phyloP scores from a whole-genome alignment of 768 basidiomycete species.

The Guyanaporus albipodus region DNA sequence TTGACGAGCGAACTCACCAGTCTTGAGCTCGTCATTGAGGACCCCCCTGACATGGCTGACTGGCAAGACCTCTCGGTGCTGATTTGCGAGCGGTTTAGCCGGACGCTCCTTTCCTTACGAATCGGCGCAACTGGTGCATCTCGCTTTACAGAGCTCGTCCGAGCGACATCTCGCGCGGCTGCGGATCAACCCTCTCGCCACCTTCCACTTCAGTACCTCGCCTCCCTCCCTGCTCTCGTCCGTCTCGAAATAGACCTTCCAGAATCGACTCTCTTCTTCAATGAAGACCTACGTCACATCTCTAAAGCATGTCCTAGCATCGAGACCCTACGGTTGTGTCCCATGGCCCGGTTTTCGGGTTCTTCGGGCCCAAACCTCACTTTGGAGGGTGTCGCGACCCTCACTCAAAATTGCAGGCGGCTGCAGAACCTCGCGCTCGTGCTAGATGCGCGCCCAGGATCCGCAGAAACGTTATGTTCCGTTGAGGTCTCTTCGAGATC shows the following conservation, averaged over 20 bases:
- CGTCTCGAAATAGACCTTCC: conserved; percentile 78
- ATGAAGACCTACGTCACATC: conserved; percentile 54
- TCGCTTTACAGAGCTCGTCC: conserved; percentile 78
- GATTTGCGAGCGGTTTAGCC: conserved; percentile 59
- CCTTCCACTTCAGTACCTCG: conserved; percentile 58
- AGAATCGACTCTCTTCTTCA: conserved; percentile 64
- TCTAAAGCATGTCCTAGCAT: conserved; percentile 63
- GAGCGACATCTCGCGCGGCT: conserved; percentile 62
- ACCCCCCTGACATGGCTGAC: conserved; percentile 69
- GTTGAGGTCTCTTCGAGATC: conserved; percentile 56
- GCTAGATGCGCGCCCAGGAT: conserved; percentile 51
- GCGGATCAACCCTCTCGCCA: conserved; percentile 53
- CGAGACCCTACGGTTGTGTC: conserved; percentile 65
- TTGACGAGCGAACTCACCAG: conserved; percentile 60
- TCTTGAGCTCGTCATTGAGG: conserved; percentile 74
- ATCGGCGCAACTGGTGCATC: conserved; percentile 64
- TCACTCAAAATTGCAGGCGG: conserved; percentile 54
- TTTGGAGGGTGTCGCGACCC: conserved; percentile 56
- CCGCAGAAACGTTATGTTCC: conserved; percentile 42
- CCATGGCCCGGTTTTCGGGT: conserved; percentile 60
- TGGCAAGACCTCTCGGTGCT: conserved; percentile 69
- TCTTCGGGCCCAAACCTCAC: conserved; percentile 53
- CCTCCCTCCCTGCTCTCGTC: conserved; percentile 47
- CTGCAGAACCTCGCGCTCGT: conserved; percentile 66
- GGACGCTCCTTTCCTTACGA: conserved; percentile 55